Conservation (phyloP, 2,329 filamentous ascomycete genomes). For the Tolypocladium capitatum region DNA sequence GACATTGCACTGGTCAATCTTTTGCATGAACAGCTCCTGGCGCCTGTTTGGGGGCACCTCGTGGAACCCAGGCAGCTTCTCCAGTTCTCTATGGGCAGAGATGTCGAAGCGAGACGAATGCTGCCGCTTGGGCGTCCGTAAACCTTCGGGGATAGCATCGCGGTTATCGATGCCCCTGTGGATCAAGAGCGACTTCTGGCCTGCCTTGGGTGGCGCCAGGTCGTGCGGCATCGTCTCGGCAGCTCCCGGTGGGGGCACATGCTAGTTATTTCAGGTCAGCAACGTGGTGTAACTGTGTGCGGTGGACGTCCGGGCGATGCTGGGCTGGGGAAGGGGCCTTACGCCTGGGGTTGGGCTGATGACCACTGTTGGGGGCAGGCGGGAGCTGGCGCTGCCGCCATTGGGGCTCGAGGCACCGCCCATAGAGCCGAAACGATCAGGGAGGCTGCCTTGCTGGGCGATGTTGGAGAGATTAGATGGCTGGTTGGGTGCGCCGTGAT, state of each 20-base stretch:
- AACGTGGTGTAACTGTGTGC: background rate
- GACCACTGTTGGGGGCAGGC: constrained; percentile 72
- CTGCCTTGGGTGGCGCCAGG: constrained; percentile 82
- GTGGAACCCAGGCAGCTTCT: constrained; percentile 95
- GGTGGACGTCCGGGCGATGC: background rate
- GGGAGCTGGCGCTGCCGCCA: constrained; percentile 17
- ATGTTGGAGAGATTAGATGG: constrained; percentile 23
- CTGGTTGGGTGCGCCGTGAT: constrained; percentile 28
- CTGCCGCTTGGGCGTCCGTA: constrained; percentile 89
- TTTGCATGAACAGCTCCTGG: constrained; percentile 98
- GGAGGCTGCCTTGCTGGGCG: constrained; percentile 20
- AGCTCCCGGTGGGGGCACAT: constrained; percentile 81
- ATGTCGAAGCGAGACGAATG: constrained; percentile 97
- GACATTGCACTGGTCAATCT: constrained; percentile 99
- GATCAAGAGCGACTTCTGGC: constrained; percentile 75
- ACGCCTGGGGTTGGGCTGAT: constrained; percentile 91
- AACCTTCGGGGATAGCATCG: constrained; percentile 79
- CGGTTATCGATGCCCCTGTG: constrained; percentile 82
- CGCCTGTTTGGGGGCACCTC: constrained; percentile 90
- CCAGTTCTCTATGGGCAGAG: constrained; percentile 87
- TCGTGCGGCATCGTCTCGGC: constrained; percentile 98
- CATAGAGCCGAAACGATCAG: constrained; percentile 28
- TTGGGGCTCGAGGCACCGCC: constrained; percentile 23
- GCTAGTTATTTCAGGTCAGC: constrained; percentile 27
- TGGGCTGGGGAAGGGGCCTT: constrained; percentile 22